Conservation (phyloP, 495 filamentous ascomycete genomes). For the Penicillium manginii region DNA sequence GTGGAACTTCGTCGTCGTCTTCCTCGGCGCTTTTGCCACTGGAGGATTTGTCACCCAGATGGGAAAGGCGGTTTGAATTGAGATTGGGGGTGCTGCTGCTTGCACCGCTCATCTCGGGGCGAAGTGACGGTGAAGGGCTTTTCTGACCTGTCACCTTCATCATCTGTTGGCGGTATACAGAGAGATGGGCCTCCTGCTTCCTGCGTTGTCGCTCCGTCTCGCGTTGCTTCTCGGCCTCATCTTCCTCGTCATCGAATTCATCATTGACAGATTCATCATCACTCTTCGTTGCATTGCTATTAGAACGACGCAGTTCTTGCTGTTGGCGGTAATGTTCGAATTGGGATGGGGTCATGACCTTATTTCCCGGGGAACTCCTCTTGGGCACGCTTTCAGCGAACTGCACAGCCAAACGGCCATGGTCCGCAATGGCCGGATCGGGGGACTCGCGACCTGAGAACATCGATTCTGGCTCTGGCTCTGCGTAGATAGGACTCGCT, state of each 20-base stretch:
- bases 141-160: conserved; percentile 90
- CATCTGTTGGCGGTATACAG: conserved; percentile 93
- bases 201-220: conserved; percentile 74
- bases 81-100: conserved; percentile 53
- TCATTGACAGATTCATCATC: conserved; percentile 51
- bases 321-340: conserved; percentile 84
- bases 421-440: conserved; percentile 49
- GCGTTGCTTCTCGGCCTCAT: conserved; percentile 76
- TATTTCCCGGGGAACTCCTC: conserved; percentile 55
- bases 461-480: conserved; percentile 22
- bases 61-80: conserved; percentile 30
- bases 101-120: conserved; percentile 43
- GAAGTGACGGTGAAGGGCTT: conserved; percentile 47
- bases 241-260: conserved; percentile 84
- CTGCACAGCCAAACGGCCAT: conserved; percentile 57
- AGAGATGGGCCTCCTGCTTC: conserved; percentile 89
- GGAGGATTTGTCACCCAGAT: conserved; percentile 40
- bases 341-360: conserved; percentile 87
- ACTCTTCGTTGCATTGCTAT: conserved; percentile 50
- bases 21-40: conserved; percentile 60
- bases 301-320: conserved; percentile 66
- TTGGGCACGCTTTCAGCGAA: conserved; percentile 48
- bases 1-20: conserved; percentile 84
- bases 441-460: conserved; percentile 30
- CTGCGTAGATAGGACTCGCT: conserved; percentile 13